phyloP scores from a whole-genome alignment of 768 basidiomycete genomes.

The Pleurotus eryngii region DNA sequence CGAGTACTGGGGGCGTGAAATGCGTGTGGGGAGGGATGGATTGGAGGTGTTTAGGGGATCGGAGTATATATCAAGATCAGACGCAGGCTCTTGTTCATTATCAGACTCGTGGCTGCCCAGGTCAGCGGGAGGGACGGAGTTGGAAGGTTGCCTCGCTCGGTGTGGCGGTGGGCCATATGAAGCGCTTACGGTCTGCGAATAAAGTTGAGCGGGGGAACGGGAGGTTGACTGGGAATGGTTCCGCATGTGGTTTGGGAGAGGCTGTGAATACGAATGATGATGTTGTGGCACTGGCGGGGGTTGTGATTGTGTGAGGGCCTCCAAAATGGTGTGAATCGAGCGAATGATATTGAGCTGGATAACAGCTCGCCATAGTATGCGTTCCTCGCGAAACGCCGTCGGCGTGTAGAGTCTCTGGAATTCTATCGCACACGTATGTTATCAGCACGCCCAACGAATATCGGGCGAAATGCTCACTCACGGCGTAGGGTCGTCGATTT shows the following conservation, averaged over 20 bases:
- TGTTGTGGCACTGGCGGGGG: conserved; percentile 27
- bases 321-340: conserved; percentile 71
- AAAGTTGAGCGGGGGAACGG: neutral
- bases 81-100: conserved; percentile 18
- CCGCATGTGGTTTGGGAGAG: conserved; percentile 22
- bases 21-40: conserved; percentile 20
- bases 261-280: conserved; percentile 16
- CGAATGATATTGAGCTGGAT: conserved; percentile 83
- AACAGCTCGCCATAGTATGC: conserved; percentile 77
- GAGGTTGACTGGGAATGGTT: conserved; percentile 6
- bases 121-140: conserved; percentile 9
- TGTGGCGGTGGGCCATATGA: neutral
- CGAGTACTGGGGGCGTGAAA: neutral
- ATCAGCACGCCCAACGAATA: conserved; percentile 9
- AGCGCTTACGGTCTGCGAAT: neutral
- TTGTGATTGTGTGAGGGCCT: conserved; percentile 36
- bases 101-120: conserved; percentile 19
- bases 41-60: conserved; percentile 11
- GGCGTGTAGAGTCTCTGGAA: conserved; percentile 77
- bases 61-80: conserved; percentile 2
- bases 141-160: neutral
- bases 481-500: conserved; percentile 81
- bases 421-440: conserved; percentile 37
- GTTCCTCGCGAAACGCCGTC: conserved; percentile 70
- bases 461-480: conserved; percentile 34